phyloP scores from a whole-genome alignment of 257 asterid species.

The Thymus quinquecostatus region DNA sequence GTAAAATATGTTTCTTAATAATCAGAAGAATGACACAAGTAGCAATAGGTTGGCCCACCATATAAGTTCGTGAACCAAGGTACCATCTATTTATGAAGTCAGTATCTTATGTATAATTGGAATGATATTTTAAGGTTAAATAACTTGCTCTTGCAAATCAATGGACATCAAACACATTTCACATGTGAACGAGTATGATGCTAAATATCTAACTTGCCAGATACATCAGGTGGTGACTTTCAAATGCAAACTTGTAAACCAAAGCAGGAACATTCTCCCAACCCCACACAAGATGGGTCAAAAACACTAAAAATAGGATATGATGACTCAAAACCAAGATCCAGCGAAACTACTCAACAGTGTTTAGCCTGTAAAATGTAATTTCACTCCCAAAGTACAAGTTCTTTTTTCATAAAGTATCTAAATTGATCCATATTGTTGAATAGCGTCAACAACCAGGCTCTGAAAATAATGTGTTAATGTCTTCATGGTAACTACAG shows the following conservation, averaged over 20 bases:
- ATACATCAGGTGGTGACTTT: not conserved
- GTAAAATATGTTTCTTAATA: not conserved
- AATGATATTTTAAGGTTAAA: not conserved
- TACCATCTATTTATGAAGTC: slow-evolving; percentile 8
- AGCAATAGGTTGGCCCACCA: slow-evolving; percentile 6
- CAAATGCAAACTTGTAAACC: not conserved
- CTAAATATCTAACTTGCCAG: not conserved
- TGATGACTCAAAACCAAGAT: not conserved
- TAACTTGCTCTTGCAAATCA: not conserved
- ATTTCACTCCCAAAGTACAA: slow-evolving; percentile 2
- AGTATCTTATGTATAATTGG: not conserved
- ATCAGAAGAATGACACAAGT: slow-evolving; percentile 3
- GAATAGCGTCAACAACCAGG: slow-evolving; percentile 12
- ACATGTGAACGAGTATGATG: not conserved
- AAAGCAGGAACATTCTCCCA: not conserved
- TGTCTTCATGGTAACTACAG: not conserved
- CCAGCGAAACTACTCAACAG: not conserved
- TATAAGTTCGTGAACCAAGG: slow-evolving; percentile 17
- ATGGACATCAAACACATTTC: not conserved
- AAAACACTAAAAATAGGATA: not conserved
- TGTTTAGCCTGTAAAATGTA: not conserved
- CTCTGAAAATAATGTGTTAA: not conserved
- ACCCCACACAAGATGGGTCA: slow-evolving; percentile 4
- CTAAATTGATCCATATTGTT: slow-evolving; percentile 5
- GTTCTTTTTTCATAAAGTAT: not conserved